These are phyloP conservation scores for Leishmania arabica DNA, from an alignment of 208 protist species.

Conservation along the genomic window DNA sequence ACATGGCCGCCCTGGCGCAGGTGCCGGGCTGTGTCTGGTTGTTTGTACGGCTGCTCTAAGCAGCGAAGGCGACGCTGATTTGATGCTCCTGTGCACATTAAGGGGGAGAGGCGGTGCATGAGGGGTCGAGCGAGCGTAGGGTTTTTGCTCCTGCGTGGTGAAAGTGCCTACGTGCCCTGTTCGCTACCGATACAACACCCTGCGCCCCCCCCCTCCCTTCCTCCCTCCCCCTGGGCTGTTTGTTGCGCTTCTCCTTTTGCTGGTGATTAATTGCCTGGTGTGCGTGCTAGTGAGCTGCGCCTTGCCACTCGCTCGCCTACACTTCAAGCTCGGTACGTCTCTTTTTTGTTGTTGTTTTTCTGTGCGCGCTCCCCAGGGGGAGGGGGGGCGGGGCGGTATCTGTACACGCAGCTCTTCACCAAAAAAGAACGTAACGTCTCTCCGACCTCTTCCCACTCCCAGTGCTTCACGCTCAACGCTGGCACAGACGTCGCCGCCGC, in stretches of 20 bases:
- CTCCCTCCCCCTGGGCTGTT: background rate
- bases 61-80: background rate
- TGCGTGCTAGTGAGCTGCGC: background rate
- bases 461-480: background rate
- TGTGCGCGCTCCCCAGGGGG: background rate
- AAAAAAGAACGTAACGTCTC: background rate
- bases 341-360: background rate
- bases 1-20: conserved; percentile 44
- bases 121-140: background rate
- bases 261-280: background rate
- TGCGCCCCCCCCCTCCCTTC: background rate
- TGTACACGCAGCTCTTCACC: background rate
- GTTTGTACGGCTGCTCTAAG: conserved; percentile 41
- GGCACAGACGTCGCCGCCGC: background rate
- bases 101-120: background rate
- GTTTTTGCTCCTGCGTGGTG: conserved; percentile 9
- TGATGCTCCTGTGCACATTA: background rate
- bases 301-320: background rate
- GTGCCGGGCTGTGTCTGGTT: conserved; percentile 61
- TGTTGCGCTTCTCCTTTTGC: conserved; percentile 2
- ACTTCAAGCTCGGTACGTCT: too few relatives aligned
- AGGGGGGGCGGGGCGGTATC: background rate
- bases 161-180: background rate
- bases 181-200: background rate
- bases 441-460: background rate